Evolutionary conservation across 305 asterid species (phyloP).

Genomic region (Fraxinus ornus): DNA sequence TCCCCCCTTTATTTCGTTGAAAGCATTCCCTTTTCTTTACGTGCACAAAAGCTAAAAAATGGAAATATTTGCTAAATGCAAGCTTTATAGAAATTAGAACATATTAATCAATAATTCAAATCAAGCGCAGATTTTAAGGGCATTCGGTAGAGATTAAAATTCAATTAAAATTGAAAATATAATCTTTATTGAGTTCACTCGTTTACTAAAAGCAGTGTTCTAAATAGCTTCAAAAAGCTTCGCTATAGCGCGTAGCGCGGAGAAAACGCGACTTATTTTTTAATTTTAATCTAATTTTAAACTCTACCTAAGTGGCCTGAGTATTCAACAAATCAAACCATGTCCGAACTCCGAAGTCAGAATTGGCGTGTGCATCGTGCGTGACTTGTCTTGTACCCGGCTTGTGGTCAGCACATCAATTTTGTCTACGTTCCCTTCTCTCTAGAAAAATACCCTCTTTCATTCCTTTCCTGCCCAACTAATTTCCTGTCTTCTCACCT

Average conservation of each 20-base stretch:
- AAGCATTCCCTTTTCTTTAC: background rate
- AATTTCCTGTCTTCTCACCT: background rate
- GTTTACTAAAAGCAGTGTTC: no score
- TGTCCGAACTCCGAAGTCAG: background rate
- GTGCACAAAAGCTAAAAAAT: background rate
- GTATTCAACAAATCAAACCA: background rate
- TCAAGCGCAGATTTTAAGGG: no score
- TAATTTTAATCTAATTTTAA: no score
- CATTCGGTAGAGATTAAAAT: no score
- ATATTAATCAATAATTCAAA: no score
- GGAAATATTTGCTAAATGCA: background rate
- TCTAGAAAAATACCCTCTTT: background rate
- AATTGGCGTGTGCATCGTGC: background rate
- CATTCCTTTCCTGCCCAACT: background rate
- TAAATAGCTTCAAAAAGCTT: no score
- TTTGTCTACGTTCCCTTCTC: background rate
- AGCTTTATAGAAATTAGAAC: background rate
- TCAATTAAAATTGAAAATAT: no score
- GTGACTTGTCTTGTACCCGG: background rate
- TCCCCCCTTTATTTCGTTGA: background rate
- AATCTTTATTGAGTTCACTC: no score
- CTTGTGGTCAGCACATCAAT: conserved; percentile 15
- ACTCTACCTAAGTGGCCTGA: no score
- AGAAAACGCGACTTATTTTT: no score
- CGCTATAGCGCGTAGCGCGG: no score